Percentiles rank a stretch among this genome's conserved stretches.
Conservation (phyloP, 805 yeast genomes). For the Isabelozyma pseudorhagii region DNA sequence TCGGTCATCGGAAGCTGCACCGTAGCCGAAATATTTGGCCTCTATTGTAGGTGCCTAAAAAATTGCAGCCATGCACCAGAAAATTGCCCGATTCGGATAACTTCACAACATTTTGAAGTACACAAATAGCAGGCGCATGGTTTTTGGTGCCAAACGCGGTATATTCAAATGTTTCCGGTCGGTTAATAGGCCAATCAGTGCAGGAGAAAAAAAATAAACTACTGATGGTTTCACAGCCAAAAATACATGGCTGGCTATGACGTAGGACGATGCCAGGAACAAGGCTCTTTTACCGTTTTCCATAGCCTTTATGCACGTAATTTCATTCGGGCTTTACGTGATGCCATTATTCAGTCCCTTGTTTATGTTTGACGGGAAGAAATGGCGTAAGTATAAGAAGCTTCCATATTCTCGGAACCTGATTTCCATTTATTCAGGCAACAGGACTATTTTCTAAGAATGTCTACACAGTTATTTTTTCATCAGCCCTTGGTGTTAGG, state of each 20-base stretch:
- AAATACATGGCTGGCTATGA: background rate
- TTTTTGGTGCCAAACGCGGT: background rate
- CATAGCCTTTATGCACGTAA: no score
- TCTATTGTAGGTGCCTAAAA: background rate
- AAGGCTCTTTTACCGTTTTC: no score
- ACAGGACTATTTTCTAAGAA: constrained; percentile 1
- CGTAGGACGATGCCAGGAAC: background rate
- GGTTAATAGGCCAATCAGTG: background rate
- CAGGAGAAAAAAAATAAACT: background rate
- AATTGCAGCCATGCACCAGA: background rate
- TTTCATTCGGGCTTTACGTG: background rate
- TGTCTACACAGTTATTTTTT: constrained; percentile 12
- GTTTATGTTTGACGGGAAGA: background rate
- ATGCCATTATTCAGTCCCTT: background rate
- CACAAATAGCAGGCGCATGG: background rate
- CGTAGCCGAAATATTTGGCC: no score
- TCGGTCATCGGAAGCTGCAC: no score
- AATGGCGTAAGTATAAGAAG: background rate
- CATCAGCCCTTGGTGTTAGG: constrained; percentile 3
- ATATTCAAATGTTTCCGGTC: background rate
- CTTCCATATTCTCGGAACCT: no score
- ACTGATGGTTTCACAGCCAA: background rate
- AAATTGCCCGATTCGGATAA: background rate
- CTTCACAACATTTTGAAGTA: background rate
- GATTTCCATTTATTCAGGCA: no score